Base-by-base conservation (phyloP, 768 basidiomycete species). In the Agrocybe chaxingu region DNA sequence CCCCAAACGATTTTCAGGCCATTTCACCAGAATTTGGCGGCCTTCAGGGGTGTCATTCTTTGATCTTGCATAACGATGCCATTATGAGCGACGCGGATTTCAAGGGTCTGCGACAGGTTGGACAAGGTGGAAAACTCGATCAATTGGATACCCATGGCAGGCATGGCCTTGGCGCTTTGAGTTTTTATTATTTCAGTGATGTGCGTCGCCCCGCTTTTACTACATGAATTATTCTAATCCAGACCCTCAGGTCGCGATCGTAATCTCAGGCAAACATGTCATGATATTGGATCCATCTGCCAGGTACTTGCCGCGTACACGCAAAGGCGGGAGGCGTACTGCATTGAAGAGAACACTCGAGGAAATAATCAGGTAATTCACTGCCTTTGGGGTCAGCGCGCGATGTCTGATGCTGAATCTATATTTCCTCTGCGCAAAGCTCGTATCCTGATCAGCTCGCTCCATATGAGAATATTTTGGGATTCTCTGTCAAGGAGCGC, bases 181-280 rank as follows among this genome's bases (percentile, higher is more conserved):
- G 72, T 1, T 70, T 78, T 61, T 81, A 71, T 52, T 75, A 79
- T 58, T 71, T 79, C 48, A 70, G 73, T 0, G 77, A 79, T 53
- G 78, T 78, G 47, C 47, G 67, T 42, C 3, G 10, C 16, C 5
- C 3, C 38, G 10, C 24, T 5, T 11, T 37, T 42, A 6, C 29
- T 8, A 32, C 30, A 30, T 50, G n/a, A 3, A 39, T 39, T 42
- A 19, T 45, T 34, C 4, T 16, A 31, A 13, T 24, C n/a, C 37
- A 18, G 38, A 12, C 12, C 29, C 12, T 3, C 9, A 11, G 66
- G 53, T 69, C 40, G 62, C 57, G 1, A 69, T 63, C 33, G 57
- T 69, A 18, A 55, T 70, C n/a, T 70, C 69, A 1, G 64, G 66
- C 8, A 50, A 59, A 7, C 39, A 46, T 30, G 59, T 68, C 3